Base-by-base conservation (phyloP, 129 eudicot genomes). In the Ambrosia trifida region DNA sequence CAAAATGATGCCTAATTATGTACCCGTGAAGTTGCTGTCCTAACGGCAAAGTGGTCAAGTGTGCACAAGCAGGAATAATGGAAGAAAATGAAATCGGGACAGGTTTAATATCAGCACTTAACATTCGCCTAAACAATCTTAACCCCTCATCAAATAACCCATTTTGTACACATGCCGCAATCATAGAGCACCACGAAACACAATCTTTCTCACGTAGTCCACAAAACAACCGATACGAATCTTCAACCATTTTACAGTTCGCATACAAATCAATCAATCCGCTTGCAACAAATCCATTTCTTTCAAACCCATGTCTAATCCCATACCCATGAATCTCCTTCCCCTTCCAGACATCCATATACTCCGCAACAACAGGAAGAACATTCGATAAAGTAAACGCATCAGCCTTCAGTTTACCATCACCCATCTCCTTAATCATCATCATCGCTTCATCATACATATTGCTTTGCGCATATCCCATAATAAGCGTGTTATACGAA, bases 271-370 rank as follows among this genome's bases (percentile, higher is more conserved):
- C 89, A 13, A 83, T 79, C 86, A 91, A 81, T 17, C 94, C 85
- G 54, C 91, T 89, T 1, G 80, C 84, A 38, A 91, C 74, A 64
- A 69, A 91, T 60, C 79, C 76, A 64, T 86, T 86, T 46, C 53
- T 59, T 41, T 84, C 89, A 63, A 82, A 78, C 41, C 89, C 85
- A 19, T 76, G 87, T 20, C 96, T 84, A 43, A 81, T 74, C 14
- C 80, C 87, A 75, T 88, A 86, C 36, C 96, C 94, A 79, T 91
- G 98, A 16, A 88, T 86, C 80, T 91, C 98, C 65, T 83, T 88
- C 36, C 97, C 97, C 68, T 79, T 88, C 65, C 51, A 51, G 7
- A 82, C 70, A 80, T 91, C 87, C 46, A 83, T 84, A 69, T 80
- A 46, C 41, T 79, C 77, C 4, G 90, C 62, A 81, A 88, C 79